phyloP scores from a whole-genome alignment of 1,284 basidiomycete species.

The Coniophora puteana region DNA sequence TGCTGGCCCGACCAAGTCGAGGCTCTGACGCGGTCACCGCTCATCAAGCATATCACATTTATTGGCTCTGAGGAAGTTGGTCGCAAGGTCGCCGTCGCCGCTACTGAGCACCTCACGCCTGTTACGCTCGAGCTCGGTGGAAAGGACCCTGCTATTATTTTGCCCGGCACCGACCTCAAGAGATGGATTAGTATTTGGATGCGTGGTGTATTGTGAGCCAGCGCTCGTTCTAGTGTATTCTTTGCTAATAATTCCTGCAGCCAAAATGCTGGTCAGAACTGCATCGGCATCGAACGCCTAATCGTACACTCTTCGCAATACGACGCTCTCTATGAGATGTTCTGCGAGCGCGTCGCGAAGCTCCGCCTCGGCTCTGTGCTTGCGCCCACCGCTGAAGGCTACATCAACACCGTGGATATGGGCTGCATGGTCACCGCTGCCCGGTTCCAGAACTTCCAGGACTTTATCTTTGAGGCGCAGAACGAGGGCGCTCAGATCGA shows the following conservation, averaged over 20 bases:
- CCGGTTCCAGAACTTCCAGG: conserved; percentile 68
- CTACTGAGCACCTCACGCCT: conserved; percentile 83
- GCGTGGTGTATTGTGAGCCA: conserved; percentile 84
- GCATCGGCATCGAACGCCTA: conserved; percentile 93
- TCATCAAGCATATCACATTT: conserved; percentile 83
- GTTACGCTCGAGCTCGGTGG: conserved; percentile 90
- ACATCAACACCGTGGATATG: conserved; percentile 68
- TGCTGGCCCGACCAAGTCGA: conserved; percentile 89
- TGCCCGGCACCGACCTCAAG: conserved; percentile 68
- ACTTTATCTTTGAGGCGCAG: conserved; percentile 70
- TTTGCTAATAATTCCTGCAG: conserved; percentile 33
- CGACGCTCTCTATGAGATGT: conserved; percentile 63
- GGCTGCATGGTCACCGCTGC: conserved; percentile 79
- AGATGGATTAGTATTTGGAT: conserved; percentile 75
- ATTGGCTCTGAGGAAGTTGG: conserved; percentile 94
- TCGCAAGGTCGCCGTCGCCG: conserved; percentile 76
- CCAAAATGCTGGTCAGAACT: conserved; percentile 94
- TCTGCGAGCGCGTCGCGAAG: conserved; percentile 60
- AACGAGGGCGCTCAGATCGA: conserved; percentile 68
- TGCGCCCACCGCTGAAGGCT: conserved; percentile 58
- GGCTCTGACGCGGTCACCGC: conserved; percentile 74
- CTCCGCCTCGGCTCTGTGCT: conserved; percentile 73
- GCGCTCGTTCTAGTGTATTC: conserved; percentile 2
- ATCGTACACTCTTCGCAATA: conserved; percentile 80
- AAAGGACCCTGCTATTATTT: conserved; percentile 77